Conservation (phyloP, 1,284 basidiomycete species). For the Microbotryum violaceum region DNA sequence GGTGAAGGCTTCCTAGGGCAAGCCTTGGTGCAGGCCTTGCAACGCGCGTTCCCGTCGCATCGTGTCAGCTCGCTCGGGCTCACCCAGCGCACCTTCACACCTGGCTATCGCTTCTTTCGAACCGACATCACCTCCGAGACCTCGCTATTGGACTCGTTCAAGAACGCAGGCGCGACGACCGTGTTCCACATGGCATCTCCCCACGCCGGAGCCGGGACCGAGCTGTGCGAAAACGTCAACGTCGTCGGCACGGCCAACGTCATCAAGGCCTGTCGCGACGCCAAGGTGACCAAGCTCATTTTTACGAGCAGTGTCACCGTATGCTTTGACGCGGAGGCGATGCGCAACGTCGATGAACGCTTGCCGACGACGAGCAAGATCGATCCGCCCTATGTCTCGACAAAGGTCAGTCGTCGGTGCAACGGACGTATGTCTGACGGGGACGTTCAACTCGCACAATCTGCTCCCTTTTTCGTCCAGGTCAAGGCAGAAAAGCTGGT, state of each 20-base stretch:
- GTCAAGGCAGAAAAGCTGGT: slow-evolving; percentile 79
- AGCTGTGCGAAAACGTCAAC: slow-evolving; percentile 85
- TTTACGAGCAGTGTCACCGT: slow-evolving; percentile 94
- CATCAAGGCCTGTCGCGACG: slow-evolving; percentile 65
- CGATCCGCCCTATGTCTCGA: slow-evolving; percentile 44
- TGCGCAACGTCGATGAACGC: slow-evolving; percentile 85
- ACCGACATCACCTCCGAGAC: slow-evolving; percentile 70
- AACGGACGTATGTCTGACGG: not conserved
- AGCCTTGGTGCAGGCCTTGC: slow-evolving; percentile 74
- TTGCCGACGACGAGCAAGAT: slow-evolving; percentile 54
- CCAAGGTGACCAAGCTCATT: slow-evolving; percentile 73
- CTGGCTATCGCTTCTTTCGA: slow-evolving; percentile 39
- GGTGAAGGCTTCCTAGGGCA: slow-evolving; percentile 66
- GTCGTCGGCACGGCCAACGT: slow-evolving; percentile 82
- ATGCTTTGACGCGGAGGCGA: slow-evolving; percentile 74
- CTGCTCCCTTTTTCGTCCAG: slow-evolving; percentile 17
- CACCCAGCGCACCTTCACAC: slow-evolving; percentile 53
- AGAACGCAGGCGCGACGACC: slow-evolving; percentile 68
- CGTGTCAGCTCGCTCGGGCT: slow-evolving; percentile 67
- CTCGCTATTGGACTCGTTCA: slow-evolving; percentile 60
- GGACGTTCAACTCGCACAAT: no score
- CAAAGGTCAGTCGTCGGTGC: slow-evolving; percentile 52
- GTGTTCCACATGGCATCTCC: slow-evolving; percentile 96
- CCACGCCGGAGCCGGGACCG: slow-evolving; percentile 52
- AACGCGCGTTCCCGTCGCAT: slow-evolving; percentile 61